A percentile compares a stretch with the other conserved stretches of the same genome.
phyloP scores from a whole-genome alignment of 495 filamentous ascomycete genomes.

The Lasiosphaeria hispida region DNA sequence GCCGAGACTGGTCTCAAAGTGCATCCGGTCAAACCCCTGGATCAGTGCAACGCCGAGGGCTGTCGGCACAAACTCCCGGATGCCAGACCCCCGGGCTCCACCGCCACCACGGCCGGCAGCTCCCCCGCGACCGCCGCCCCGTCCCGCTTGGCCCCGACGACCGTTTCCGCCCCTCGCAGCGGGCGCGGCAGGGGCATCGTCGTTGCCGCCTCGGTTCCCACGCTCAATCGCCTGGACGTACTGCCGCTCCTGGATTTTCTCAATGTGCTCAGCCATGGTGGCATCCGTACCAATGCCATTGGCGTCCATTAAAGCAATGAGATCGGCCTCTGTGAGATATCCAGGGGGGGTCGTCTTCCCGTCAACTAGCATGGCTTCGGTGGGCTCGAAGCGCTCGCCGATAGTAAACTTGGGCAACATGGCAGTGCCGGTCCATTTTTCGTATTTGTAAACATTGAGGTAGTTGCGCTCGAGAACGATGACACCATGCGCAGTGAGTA shows the following conservation, averaged over 20 bases:
- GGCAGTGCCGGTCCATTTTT: conserved; percentile 88
- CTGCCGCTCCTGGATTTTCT: conserved; percentile 84
- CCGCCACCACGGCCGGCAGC: conserved; percentile 38
- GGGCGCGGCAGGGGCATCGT: conserved; percentile 32
- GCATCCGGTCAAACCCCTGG: conserved; percentile 89
- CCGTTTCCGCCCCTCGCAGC: conserved; percentile 37
- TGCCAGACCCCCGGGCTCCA: conserved; percentile 49
- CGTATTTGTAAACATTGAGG: conserved; percentile 92
- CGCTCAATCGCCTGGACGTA: conserved; percentile 70
- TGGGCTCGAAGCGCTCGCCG: conserved; percentile 81
- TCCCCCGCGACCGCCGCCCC: conserved; percentile 44
- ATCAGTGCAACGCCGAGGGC: conserved; percentile 86
- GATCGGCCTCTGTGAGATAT: conserved; percentile 90
- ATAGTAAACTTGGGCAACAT: conserved; percentile 73
- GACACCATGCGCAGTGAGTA: conserved; percentile 75
- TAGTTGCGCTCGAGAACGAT: conserved; percentile 89
- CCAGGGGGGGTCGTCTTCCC: conserved; percentile 80
- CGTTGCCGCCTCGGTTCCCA: conserved; percentile 28
- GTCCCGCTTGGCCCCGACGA: conserved; percentile 36
- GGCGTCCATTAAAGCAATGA: conserved; percentile 98
- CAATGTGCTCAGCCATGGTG: conserved; percentile 98
- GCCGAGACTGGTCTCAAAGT: conserved; percentile 82
- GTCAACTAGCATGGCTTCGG: conserved; percentile 82
- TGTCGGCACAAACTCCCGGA: conserved; percentile 88
- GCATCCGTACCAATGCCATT: conserved; percentile 98